Evolutionary conservation across 768 basidiomycete species (phyloP), one percentile per base, ranked within the genome.

Genomic region (Leccinum variicolor): DNA sequence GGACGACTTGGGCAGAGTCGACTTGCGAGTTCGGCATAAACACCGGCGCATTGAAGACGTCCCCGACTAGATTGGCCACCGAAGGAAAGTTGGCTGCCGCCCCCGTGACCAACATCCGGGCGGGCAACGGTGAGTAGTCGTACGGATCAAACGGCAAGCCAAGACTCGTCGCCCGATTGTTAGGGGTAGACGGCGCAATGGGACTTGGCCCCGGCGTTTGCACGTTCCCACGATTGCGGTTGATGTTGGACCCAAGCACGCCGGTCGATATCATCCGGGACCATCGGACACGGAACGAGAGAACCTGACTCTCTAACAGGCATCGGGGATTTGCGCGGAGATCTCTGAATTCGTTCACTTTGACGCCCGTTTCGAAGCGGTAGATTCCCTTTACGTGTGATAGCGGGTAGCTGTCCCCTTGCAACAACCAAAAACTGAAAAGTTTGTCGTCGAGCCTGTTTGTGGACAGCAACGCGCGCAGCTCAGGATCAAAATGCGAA

Each of bases 281-380:
- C 85, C 89, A 92, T 62, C 89, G 87, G 43, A 90, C 85, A 25
- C 92, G 85, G 78, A 94, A 88, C 17, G 87, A 83, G 34, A 94
- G 80, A 25, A 89, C 74, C 65, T 94, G 92, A 59, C 84, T 87
- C 73, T 94, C 92, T 45, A 94, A 75, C 23, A 94, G 81, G 73
- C 90, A 92, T 17, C 92, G 84, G 0, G 92, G 92, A 74, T 94
- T 94, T 13, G 92, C 92, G 29, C 92, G 86, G 21, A 93, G 82
- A 70, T 94, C 92, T 25, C 90, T 83, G 75, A 93, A 94, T 70
- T 94, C 92, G 62, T 84, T 86, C 52, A 92, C 92, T 69, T 92
- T 90, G 71, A 93, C 81, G 19, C 92, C 92, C 0, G 87, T 92
- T 70, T 94, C 92, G 72, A 94, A 93, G 19, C 92, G 86, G 74